Percentiles rank a stretch among this genome's conserved stretches.
Evolutionary conservation across 441 rosid genomes (phyloP).

Genomic region (Populus hybrid): DNA sequence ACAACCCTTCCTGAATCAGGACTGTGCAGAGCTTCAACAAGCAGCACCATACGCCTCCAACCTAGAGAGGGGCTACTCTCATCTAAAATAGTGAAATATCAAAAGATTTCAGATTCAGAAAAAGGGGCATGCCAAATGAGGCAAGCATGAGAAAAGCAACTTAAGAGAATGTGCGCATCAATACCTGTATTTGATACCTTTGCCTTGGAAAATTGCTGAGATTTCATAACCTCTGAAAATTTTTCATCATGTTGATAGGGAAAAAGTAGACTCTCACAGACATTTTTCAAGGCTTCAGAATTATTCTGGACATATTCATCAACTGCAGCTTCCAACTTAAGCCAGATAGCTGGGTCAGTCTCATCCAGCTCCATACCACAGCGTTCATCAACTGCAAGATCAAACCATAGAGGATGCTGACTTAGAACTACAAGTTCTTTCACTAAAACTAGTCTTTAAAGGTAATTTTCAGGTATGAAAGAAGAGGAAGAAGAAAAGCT

Average conservation of each 20-base stretch:
- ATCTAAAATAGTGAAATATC: slow-evolving; percentile 33
- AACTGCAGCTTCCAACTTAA: slow-evolving; percentile 80
- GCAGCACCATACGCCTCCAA: slow-evolving; percentile 92
- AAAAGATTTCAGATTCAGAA: slow-evolving; percentile 20
- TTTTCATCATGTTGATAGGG: slow-evolving; percentile 81
- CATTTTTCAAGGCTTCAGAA: slow-evolving; percentile 62
- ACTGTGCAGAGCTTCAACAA: slow-evolving; percentile 89
- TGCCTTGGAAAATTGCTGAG: slow-evolving; percentile 38
- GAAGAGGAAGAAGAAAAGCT: background rate
- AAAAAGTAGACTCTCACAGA: slow-evolving; percentile 66
- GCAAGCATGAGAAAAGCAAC: background rate
- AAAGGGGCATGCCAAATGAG: slow-evolving; percentile 10
- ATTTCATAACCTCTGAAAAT: slow-evolving; percentile 52
- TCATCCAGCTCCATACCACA: slow-evolving; percentile 99
- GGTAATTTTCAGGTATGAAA: background rate
- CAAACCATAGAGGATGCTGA: slow-evolving; percentile 20
- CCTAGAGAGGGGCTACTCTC: slow-evolving; percentile 73
- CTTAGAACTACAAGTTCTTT: slow-evolving; percentile 12
- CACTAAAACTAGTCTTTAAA: background rate
- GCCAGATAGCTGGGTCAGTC: slow-evolving; percentile 97
- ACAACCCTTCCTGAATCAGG: slow-evolving; percentile 79
- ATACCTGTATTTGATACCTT: slow-evolving; percentile 63
- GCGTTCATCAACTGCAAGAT: slow-evolving; percentile 79
- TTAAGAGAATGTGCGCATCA: slow-evolving; percentile 11
- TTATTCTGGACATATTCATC: slow-evolving; percentile 73